Percentiles rank a stretch among this genome's conserved stretches.
phyloP scores from a whole-genome alignment of 2,329 filamentous ascomycete species.

The Dactylellina haptotyla region DNA sequence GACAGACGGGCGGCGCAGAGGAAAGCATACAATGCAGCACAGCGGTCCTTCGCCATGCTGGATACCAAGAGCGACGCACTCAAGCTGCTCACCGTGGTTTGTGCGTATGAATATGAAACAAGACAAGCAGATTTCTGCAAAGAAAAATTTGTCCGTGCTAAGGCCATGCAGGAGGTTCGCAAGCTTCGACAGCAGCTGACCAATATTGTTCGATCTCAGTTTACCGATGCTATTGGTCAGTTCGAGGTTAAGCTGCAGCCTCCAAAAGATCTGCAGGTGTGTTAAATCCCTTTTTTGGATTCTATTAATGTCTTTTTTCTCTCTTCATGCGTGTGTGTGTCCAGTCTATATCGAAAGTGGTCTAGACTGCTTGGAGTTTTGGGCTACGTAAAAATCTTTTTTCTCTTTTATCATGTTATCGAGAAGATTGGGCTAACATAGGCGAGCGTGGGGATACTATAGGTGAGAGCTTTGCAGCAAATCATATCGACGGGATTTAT shows the following conservation, averaged over 20 bases:
- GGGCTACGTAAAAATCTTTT: slow-evolving; percentile 18
- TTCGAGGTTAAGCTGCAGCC: slow-evolving; percentile 69
- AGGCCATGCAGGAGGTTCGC: slow-evolving; percentile 84
- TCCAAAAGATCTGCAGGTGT: slow-evolving; percentile 71
- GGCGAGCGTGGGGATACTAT: slow-evolving; percentile 25
- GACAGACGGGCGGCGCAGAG: slow-evolving; percentile 66
- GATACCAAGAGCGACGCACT: slow-evolving; percentile 88
- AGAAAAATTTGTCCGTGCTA: slow-evolving; percentile 84
- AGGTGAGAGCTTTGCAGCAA: slow-evolving; percentile 81
- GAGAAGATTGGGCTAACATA: slow-evolving; percentile 24
- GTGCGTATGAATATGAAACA: slow-evolving; percentile 79
- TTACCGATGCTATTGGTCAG: slow-evolving; percentile 70
- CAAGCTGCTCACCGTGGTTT: slow-evolving; percentile 87
- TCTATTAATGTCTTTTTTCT: not conserved
- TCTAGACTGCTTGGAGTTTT: slow-evolving; percentile 23
- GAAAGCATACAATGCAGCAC: slow-evolving; percentile 67
- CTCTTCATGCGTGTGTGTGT: no score
- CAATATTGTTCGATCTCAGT: slow-evolving; percentile 79
- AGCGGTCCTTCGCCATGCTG: slow-evolving; percentile 72
- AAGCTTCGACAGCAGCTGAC: slow-evolving; percentile 86
- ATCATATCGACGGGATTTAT: slow-evolving; percentile 93
- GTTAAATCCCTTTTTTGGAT: slow-evolving; percentile 10
- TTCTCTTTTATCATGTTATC: not conserved
- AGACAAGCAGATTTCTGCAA: slow-evolving; percentile 78
- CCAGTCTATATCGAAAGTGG: slow-evolving; percentile 26